Conservation (phyloP, 768 basidiomycete species). For the Fistulinella prunicolor region DNA sequence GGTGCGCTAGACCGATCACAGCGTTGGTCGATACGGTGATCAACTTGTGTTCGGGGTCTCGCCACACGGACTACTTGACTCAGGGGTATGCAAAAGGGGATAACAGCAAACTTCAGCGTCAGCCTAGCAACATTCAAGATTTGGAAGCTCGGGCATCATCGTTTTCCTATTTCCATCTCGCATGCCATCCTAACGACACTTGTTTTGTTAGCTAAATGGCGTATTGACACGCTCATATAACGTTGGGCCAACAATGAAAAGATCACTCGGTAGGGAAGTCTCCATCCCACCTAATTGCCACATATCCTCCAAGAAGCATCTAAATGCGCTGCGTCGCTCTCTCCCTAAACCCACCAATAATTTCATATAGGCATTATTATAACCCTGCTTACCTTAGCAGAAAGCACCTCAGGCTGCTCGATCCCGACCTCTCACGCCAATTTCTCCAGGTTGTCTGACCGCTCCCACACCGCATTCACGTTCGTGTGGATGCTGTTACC, state of each 20-base stretch:
- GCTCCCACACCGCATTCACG: conserved; percentile 8
- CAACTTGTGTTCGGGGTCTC: neutral
- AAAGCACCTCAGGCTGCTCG: neutral
- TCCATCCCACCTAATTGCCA: conserved; percentile 5
- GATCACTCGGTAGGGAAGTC: conserved; percentile 8
- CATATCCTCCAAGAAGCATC: conserved; percentile 1
- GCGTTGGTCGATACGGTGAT: no score
- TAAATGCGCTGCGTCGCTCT: conserved; percentile 2
- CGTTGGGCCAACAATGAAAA: no score
- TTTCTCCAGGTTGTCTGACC: neutral
- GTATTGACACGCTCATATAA: no score
- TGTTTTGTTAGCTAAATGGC: no score
- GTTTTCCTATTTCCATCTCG: no score
- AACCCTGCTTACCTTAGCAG: conserved; percentile 6
- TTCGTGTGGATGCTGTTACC: conserved; percentile 8
- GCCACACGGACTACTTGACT: no score
- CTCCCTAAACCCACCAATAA: neutral
- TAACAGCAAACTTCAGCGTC: no score
- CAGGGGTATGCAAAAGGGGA: no score
- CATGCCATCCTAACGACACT: no score
- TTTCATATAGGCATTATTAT: conserved; percentile 1
- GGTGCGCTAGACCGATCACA: no score
- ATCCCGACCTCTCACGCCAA: conserved; percentile 5
- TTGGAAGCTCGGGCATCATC: no score
- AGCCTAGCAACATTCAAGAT: no score